Conservation (phyloP, 306 rosid species). For the Sicyos edulis region DNA sequence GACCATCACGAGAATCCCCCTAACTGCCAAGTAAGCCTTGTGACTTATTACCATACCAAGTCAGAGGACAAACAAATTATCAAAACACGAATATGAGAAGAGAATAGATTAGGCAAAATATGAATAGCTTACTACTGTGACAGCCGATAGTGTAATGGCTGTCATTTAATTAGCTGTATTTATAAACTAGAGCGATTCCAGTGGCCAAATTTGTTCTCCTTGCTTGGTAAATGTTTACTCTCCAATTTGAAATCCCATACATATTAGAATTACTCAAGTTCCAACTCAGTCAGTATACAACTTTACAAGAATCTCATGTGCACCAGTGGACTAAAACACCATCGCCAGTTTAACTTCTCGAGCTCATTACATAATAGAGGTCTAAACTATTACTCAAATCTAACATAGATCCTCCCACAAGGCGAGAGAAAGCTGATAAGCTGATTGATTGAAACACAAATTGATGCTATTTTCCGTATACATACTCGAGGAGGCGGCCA, state of each 20-base stretch:
- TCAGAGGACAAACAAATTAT: too few relatives aligned
- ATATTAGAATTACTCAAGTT: constrained; percentile 4
- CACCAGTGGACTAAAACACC: not conserved
- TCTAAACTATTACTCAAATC: not conserved
- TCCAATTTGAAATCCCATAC: not conserved
- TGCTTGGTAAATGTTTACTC: not conserved
- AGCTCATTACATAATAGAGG: not conserved
- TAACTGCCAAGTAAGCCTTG: too few relatives aligned
- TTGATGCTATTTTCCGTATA: constrained; percentile 51
- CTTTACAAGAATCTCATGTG: not conserved
- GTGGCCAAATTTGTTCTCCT: not conserved
- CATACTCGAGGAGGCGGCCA: constrained; percentile 68
- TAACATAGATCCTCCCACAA: not conserved
- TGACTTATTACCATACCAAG: too few relatives aligned
- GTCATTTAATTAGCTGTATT: not conserved
- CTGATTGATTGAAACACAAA: not conserved
- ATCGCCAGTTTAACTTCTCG: not conserved
- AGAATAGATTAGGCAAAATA: not conserved
- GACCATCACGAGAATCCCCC: too few relatives aligned
- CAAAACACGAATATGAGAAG: too few relatives aligned
- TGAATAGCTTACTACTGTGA: not conserved
- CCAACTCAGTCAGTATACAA: not conserved
- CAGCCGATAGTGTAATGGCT: not conserved
- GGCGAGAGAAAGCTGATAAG: not conserved
- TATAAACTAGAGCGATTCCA: not conserved